Evolutionary conservation across 164 flowering plant genomes (phyloP).

Genomic region (Dillenia suffruticosa): DNA sequence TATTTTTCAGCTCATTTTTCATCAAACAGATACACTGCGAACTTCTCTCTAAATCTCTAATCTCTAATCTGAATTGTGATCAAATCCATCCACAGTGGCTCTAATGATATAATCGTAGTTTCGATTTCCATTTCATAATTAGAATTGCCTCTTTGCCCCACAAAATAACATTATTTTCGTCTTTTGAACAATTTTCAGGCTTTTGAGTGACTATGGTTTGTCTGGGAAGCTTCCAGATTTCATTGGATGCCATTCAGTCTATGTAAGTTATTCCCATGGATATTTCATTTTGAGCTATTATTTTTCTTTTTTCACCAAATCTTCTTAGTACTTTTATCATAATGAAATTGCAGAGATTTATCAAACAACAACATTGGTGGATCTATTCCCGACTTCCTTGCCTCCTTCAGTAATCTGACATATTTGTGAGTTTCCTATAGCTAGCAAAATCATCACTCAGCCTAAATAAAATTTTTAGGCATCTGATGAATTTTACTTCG

Average conservation of each 20-base stretch:
- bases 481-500: no score
- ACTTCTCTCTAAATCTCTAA: no score
- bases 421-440: conserved; percentile 12
- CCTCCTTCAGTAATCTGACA: conserved; percentile 10
- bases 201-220: conserved; percentile 16
- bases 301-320: not conserved
- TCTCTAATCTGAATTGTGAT: no score
- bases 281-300: no score
- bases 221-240: conserved; percentile 27
- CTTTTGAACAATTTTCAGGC: conserved; percentile 8
- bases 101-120: no score
- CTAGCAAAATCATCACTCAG: not conserved
- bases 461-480: not conserved
- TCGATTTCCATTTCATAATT: no score
- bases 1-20: not conserved
- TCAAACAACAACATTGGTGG: conserved; percentile 16
- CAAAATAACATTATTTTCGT: not conserved
- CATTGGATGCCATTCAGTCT: conserved; percentile 23
- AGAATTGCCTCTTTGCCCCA: no score
- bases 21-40: no score
- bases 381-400: conserved; percentile 22
- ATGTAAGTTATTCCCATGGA: conserved; percentile 13
- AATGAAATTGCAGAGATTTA: conserved; percentile 16
- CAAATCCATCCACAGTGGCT: no score
- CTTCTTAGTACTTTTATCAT: not conserved